These are phyloP conservation scores for Arxiozyma telluris DNA, from an alignment of 1,139 yeast genomes.

Conservation along the genomic window DNA sequence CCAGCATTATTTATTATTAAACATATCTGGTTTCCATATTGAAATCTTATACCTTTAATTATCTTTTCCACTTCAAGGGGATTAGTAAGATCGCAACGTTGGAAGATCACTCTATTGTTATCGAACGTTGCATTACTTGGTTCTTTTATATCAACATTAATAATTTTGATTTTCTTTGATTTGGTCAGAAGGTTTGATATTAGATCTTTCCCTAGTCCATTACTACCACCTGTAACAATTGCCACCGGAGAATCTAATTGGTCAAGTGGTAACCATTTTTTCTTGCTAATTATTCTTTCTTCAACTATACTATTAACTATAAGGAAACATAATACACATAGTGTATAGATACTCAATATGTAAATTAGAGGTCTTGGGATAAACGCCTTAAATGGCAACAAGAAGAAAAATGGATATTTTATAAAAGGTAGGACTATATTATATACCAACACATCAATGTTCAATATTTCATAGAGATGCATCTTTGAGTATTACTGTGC, in stretches of 20 bases:
- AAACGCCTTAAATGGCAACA: conserved; percentile 6
- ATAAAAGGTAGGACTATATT: conserved; percentile 14
- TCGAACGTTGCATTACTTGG: conserved; percentile 24
- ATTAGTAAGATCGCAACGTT: conserved; percentile 45
- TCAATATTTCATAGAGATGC: conserved; percentile 5
- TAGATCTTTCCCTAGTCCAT: conserved; percentile 49
- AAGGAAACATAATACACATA: background rate
- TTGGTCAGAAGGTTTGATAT: conserved; percentile 32
- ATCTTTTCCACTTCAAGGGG: conserved; percentile 30
- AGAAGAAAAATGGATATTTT: conserved; percentile 13
- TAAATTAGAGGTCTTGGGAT: conserved; percentile 1
- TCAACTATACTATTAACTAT: background rate
- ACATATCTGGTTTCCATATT: conserved; percentile 34
- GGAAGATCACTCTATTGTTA: conserved; percentile 27
- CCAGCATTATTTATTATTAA: conserved; percentile 73
- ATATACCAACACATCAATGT: conserved; percentile 11
- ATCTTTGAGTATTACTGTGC: background rate
- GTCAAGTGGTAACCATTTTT: background rate
- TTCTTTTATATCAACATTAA: conserved; percentile 42
- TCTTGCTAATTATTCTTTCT: background rate
- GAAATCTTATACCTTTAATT: conserved; percentile 28
- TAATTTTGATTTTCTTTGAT: conserved; percentile 31
- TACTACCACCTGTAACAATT: conserved; percentile 57
- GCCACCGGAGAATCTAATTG: conserved; percentile 6
- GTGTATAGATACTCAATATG: background rate